phyloP scores from a whole-genome alignment of 2,329 filamentous ascomycete genomes.

The Dothideomycetes sp. region DNA sequence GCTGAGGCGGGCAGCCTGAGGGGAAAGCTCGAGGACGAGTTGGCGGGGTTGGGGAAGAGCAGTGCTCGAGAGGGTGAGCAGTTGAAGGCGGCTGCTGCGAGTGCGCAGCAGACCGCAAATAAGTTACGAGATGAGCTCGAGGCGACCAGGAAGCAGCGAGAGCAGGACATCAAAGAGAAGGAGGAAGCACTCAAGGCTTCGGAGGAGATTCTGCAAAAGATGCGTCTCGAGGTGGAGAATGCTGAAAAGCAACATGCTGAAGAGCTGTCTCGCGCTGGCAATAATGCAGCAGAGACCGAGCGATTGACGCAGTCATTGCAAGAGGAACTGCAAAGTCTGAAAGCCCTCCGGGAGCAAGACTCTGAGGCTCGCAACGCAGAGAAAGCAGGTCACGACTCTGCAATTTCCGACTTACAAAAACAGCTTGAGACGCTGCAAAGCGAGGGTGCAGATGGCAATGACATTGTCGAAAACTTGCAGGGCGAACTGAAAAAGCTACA shows the following conservation, averaged over 20 bases:
- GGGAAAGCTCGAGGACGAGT: conserved; percentile 6
- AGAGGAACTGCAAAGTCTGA: conserved; percentile 1
- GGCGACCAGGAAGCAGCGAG: conserved; percentile 2
- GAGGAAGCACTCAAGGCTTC: background rate
- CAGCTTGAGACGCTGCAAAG: conserved; percentile 11
- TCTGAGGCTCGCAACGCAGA: conserved; percentile 5
- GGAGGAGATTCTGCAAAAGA: conserved; percentile 1
- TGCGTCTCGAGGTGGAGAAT: conserved; percentile 2
- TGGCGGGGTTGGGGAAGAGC: conserved; percentile 1
- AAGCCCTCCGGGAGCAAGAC: conserved; percentile 2
- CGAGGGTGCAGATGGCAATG: conserved; percentile 13
- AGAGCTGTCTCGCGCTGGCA: conserved; percentile 1
- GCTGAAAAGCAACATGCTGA: conserved; percentile 1
- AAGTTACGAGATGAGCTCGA: conserved; percentile 9
- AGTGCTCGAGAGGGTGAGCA: no score
- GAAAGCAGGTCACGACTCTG: background rate
- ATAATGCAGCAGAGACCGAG: conserved; percentile 4
- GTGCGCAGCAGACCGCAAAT: conserved; percentile 1
- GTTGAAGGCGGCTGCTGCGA: no score
- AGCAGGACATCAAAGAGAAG: conserved; percentile 3
- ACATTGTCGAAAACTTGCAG: conserved; percentile 12
- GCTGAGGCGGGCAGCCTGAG: conserved; percentile 7
- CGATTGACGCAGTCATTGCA: conserved; percentile 2
- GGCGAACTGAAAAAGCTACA: conserved; percentile 10
- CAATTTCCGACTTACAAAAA: conserved; percentile 8